Evolutionary conservation across 208 protist genomes (phyloP).

Genomic region (Trichomonas gallinae): DNA sequence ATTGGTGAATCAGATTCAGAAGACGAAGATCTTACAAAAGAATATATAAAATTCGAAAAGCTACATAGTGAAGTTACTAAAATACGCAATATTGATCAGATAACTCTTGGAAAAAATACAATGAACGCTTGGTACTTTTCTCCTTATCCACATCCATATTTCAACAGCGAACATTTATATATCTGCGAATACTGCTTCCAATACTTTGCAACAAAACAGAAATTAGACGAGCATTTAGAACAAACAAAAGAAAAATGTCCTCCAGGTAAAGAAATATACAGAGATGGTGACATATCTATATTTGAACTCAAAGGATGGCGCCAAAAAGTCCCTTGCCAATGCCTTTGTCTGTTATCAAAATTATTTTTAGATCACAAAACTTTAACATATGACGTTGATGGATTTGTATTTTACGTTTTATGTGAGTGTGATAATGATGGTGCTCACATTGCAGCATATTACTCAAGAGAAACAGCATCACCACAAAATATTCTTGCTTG

Average conservation of each 20-base stretch:
- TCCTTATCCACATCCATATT: neutral
- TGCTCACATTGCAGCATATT: conserved; percentile 86
- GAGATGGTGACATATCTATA: conserved; percentile 59
- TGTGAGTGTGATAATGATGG: conserved; percentile 70
- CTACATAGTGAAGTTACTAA: conserved; percentile 7
- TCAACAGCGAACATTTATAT: neutral
- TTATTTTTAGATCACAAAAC: conserved; percentile 99
- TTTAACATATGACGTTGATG: conserved; percentile 94
- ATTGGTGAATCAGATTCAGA: neutral
- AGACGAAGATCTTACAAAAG: neutral
- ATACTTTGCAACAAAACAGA: neutral
- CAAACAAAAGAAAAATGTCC: conserved; percentile 52
- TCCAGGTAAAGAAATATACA: conserved; percentile 67
- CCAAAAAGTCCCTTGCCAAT: conserved; percentile 55
- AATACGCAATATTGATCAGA: neutral
- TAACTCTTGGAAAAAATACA: neutral
- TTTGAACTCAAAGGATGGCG: conserved; percentile 63
- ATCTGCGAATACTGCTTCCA: conserved; percentile 21
- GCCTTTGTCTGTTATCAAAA: conserved; percentile 91
- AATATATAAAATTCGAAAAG: neutral
- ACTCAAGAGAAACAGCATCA: conserved; percentile 62
- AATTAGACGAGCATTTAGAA: neutral
- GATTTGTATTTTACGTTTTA: conserved; percentile 96
- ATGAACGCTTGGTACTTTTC: conserved; percentile 27
- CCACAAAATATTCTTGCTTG: conserved; percentile 53